Evolutionary conservation across 345 rosid genomes (phyloP).

Genomic region (Dovyalis caffra): DNA sequence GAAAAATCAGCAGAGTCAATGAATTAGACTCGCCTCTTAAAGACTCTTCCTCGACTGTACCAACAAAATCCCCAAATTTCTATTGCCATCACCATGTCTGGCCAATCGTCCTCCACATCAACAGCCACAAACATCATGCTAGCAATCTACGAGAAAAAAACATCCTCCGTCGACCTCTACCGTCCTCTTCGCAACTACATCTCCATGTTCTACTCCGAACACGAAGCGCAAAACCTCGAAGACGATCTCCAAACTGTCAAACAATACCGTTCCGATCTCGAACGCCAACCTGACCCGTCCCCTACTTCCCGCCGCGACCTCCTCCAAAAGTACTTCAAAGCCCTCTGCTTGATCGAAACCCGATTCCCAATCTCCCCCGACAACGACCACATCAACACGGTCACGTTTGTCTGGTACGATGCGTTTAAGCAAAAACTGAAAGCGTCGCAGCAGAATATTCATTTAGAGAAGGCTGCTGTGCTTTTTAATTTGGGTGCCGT

Average conservation of each 20-base stretch:
- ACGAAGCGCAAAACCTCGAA: conserved; percentile 88
- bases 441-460: conserved; percentile 85
- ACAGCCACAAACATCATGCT: conserved; percentile 75
- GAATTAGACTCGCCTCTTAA: not conserved
- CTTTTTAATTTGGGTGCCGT: conserved; percentile 83
- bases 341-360: conserved; percentile 81
- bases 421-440: conserved; percentile 86
- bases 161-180: conserved; percentile 72
- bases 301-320: conserved; percentile 80
- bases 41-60: not conserved
- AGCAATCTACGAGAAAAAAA: conserved; percentile 91
- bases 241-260: conserved; percentile 83
- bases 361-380: conserved; percentile 96
- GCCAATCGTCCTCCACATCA: conserved; percentile 47
- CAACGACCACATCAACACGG: conserved; percentile 67
- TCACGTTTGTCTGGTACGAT: conserved; percentile 82
- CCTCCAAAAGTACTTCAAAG: conserved; percentile 63
- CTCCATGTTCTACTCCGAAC: conserved; percentile 78
- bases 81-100: conserved; percentile 41
- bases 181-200: conserved; percentile 92
- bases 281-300: conserved; percentile 70
- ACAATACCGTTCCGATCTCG: conserved; percentile 75
- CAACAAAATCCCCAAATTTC: not conserved
- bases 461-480: conserved; percentile 89
- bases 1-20: not conserved